Base-by-base conservation (phyloP, 768 basidiomycete genomes). In the Suillus decipiens region DNA sequence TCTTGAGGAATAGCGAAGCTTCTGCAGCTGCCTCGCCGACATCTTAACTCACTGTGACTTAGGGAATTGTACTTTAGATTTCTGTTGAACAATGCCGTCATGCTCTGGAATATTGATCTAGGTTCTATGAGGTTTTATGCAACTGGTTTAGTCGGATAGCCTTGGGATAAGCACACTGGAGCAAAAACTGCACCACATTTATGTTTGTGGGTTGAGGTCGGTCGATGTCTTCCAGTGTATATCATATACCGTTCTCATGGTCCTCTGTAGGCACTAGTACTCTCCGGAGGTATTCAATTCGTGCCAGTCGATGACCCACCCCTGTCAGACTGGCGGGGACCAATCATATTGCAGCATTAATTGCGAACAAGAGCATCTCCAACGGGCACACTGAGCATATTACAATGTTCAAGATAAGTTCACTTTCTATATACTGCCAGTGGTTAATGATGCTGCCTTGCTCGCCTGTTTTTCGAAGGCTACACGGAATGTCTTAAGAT, bases 1-100 rank as follows among this genome's bases (percentile, higher is more conserved):
- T 86, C 19, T 75, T 91, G 71, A 79, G 85, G 67, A 79, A 76
- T 67, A 74, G 74, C 14, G 75, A 72, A 50, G 75, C 69, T 31
- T 70, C 74, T 61, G 66, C 67, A 41, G 63, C 64, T 62, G 64
- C 67, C 53, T 71, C 71, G 15, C 69, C 72, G 6, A 63, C 51
- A 34, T 63, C 72, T 37, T 56, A 39, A 56, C 55, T 56, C 55
- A 17, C 55, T 24, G 45, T 24, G 45, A 28, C 14, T 56, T 56
- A 24, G 14, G 55, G 37, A 17, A 39, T 39, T 56, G 55, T 56
- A 56, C 55, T 39, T 39, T 56, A 56, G 55, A 56, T 56, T 56
- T 37, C 37, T 39, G 36, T 56, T 56, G 37, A 56, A 56, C 55
- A 37, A 56, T 37, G 24, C 0, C 5, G 9, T 39, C 55, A 10